Evolutionary conservation across 805 yeast genomes (phyloP).

Genomic region (Yarrowia osloensis): DNA sequence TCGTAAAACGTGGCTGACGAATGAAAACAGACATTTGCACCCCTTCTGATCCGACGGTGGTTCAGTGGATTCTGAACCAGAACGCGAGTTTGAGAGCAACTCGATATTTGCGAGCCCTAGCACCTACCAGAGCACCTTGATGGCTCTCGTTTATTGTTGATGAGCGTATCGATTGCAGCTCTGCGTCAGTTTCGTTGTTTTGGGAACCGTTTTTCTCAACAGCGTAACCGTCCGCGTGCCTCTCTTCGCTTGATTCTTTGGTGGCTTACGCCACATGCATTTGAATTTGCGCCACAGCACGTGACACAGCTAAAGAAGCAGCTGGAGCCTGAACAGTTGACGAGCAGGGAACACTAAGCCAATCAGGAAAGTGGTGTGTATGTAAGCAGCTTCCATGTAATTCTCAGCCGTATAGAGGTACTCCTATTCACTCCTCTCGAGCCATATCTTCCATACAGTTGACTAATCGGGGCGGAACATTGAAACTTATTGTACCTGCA

Average conservation of each 20-base stretch:
- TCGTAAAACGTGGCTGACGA: not conserved
- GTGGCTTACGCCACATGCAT: constrained; percentile 24
- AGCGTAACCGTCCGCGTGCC: not conserved
- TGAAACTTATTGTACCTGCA: no score
- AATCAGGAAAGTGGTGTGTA: no score
- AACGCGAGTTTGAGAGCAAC: not conserved
- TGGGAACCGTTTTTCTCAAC: not conserved
- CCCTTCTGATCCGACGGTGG: not conserved
- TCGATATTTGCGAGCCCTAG: no score
- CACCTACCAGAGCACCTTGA: no score
- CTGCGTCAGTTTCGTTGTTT: not conserved
- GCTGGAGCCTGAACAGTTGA: not conserved
- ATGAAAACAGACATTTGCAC: not conserved
- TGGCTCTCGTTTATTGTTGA: no score
- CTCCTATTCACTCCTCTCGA: no score
- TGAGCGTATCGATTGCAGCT: not conserved
- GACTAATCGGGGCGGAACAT: no score
- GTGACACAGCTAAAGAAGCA: not conserved
- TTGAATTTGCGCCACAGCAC: constrained; percentile 25
- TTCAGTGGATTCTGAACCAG: not conserved
- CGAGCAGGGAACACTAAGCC: no score
- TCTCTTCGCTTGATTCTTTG: not conserved
- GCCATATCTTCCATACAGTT: no score
- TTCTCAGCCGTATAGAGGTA: no score
- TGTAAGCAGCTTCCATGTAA: no score